phyloP scores from a whole-genome alignment of 805 yeast genomes.

The Cyberlindnera maritima region DNA sequence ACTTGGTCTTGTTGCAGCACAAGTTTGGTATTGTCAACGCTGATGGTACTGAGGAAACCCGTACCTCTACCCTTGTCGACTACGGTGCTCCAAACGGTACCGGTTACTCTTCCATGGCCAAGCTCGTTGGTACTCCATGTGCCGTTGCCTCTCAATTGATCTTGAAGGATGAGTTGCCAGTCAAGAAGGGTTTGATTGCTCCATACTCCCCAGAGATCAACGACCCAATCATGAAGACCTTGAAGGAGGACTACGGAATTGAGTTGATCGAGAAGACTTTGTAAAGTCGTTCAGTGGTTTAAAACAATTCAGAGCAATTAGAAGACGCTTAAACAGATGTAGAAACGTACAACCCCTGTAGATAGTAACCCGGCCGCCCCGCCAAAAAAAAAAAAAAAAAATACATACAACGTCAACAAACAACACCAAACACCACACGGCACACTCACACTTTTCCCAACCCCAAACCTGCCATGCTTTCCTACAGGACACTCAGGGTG shows the following conservation, averaged over 20 bases:
- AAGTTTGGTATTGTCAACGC: constrained; percentile 97
- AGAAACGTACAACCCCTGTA: no score
- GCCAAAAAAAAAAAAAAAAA: no score
- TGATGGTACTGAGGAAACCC: constrained; percentile 83
- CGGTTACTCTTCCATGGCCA: constrained; percentile 97
- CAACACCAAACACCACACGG: no score
- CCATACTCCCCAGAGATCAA: constrained; percentile 91
- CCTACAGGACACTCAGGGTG: no score
- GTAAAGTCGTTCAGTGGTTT: constrained; percentile 5
- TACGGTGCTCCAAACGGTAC: constrained; percentile 81
- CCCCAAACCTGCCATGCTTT: no score
- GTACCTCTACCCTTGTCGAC: constrained; percentile 94
- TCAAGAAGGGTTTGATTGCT: constrained; percentile 82
- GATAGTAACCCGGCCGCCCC: no score
- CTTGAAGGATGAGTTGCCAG: constrained; percentile 67
- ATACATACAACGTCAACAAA: no score
- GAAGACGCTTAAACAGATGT: background rate
- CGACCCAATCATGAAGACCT: constrained; percentile 84
- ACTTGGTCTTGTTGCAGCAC: constrained; percentile 92
- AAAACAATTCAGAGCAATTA: background rate
- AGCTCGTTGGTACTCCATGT: constrained; percentile 96
- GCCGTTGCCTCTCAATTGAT: constrained; percentile 91
- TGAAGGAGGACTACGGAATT: constrained; percentile 87
- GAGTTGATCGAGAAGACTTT: constrained; percentile 83
- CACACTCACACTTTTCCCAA: no score